phyloP scores from a whole-genome alignment of 1,139 yeast genomes.

The Sugiyamaella paludigena region DNA sequence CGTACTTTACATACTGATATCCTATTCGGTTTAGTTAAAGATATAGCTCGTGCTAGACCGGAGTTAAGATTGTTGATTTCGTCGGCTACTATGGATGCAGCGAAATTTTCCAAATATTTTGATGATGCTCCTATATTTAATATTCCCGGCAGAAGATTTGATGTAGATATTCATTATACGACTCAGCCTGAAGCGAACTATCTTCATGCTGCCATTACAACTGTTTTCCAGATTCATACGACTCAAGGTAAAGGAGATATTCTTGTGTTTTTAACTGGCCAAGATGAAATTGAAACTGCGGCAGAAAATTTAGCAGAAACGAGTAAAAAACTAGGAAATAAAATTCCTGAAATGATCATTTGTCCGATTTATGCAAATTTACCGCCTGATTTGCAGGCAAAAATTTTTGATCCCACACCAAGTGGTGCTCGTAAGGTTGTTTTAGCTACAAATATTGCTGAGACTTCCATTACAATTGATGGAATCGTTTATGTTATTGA shows the following conservation, averaged over 20 bases:
- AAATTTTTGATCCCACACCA: slow-evolving; percentile 88
- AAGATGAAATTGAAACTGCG: slow-evolving; percentile 86
- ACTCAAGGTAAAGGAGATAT: slow-evolving; percentile 81
- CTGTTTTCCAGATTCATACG: slow-evolving; percentile 76
- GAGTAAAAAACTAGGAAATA: slow-evolving; percentile 57
- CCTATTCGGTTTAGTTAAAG: slow-evolving; percentile 77
- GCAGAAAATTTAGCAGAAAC: slow-evolving; percentile 71
- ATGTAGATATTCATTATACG: slow-evolving; percentile 85
- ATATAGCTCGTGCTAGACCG: slow-evolving; percentile 58
- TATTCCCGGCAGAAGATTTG: slow-evolving; percentile 84
- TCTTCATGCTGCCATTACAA: slow-evolving; percentile 81
- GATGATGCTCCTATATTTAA: slow-evolving; percentile 80
- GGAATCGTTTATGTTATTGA: slow-evolving; percentile 89
- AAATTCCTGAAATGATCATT: slow-evolving; percentile 61
- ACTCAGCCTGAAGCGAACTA: slow-evolving; percentile 87
- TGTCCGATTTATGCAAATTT: slow-evolving; percentile 92
- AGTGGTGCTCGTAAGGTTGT: slow-evolving; percentile 77
- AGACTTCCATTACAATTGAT: slow-evolving; percentile 91
- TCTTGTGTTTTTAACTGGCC: slow-evolving; percentile 89
- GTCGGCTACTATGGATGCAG: slow-evolving; percentile 92
- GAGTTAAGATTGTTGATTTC: slow-evolving; percentile 77
- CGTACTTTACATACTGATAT: slow-evolving; percentile 91
- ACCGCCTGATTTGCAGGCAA: slow-evolving; percentile 78
- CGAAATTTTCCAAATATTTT: slow-evolving; percentile 76
- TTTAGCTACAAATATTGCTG: slow-evolving; percentile 94